These are phyloP conservation scores for Phytophthora brassicae DNA, from an alignment of 352 stramenopile genomes.

Conservation along the genomic window DNA sequence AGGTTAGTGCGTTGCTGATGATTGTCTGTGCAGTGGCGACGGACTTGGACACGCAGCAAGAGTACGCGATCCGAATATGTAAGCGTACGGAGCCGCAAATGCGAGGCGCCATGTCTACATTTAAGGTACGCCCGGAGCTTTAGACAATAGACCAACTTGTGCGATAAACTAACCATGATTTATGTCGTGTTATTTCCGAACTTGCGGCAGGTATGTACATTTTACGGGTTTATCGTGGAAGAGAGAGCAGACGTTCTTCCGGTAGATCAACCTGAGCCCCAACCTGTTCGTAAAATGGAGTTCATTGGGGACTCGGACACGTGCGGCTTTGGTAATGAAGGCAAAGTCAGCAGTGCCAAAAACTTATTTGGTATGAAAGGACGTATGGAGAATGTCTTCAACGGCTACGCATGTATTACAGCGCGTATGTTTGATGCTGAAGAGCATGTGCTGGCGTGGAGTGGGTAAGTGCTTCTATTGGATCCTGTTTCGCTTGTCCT, in stretches of 20 bases:
- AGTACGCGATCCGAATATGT: constrained; percentile 71
- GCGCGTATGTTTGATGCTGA: constrained; percentile 86
- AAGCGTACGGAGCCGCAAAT: constrained; percentile 88
- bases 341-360: constrained; percentile 67
- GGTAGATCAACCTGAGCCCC: constrained; percentile 36
- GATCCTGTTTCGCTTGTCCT: neutral
- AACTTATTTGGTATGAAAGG: constrained; percentile 86
- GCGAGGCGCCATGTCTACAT: constrained; percentile 81
- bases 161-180: neutral
- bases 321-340: constrained; percentile 86
- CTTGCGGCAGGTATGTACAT: constrained; percentile 70
- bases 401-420: constrained; percentile 82
- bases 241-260: constrained; percentile 61
- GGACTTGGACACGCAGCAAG: constrained; percentile 46
- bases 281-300: constrained; percentile 64
- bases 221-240: constrained; percentile 88
- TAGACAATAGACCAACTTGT: too few relatives aligned
- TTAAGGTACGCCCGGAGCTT: constrained; percentile 69
- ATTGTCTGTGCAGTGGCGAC: constrained; percentile 49
- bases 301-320: constrained; percentile 88
- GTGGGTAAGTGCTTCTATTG: constrained; percentile 43
- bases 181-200: neutral
- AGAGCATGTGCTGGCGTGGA: constrained; percentile 85
- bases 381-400: constrained; percentile 89
- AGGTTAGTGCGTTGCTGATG: neutral